phyloP scores from a whole-genome alignment of 495 filamentous ascomycete species.

The Aspergillus biplanus region DNA sequence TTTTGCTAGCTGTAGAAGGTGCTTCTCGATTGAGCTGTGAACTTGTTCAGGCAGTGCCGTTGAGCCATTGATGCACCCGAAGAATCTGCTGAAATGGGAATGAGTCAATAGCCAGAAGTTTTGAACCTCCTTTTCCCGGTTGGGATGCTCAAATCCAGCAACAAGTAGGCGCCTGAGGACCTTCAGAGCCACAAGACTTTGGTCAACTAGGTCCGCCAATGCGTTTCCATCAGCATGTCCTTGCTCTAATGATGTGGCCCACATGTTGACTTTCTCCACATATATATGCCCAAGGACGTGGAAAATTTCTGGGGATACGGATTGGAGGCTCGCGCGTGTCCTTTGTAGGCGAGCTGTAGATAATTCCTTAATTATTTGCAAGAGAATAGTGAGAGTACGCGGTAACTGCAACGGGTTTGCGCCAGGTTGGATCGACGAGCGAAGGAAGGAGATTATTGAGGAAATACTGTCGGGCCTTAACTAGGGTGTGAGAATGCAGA shows the following conservation, averaged over 20 bases:
- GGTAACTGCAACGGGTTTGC: slow-evolving; percentile 61
- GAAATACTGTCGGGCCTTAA: slow-evolving; percentile 55
- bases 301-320: slow-evolving; percentile 77
- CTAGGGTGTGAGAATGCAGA: slow-evolving; percentile 17
- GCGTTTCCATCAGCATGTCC: slow-evolving; percentile 59
- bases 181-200: slow-evolving; percentile 78
- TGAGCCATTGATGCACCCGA: slow-evolving; percentile 43
- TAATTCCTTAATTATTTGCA: slow-evolving; percentile 89
- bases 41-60: slow-evolving; percentile 34
- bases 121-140: slow-evolving; percentile 71
- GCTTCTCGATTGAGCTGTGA: slow-evolving; percentile 69
- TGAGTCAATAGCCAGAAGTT: slow-evolving; percentile 76
- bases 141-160: slow-evolving; percentile 80
- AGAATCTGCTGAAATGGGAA: slow-evolving; percentile 71
- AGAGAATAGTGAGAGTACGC: slow-evolving; percentile 73
- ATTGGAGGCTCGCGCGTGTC: slow-evolving; percentile 72
- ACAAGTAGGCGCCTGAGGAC: slow-evolving; percentile 78
- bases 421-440: slow-evolving; percentile 48
- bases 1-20: slow-evolving; percentile 87
- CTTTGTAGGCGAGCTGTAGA: slow-evolving; percentile 73
- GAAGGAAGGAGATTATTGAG: slow-evolving; percentile 62
- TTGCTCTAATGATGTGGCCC: slow-evolving; percentile 63
- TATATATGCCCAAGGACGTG: slow-evolving; percentile 78
- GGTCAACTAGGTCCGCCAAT: slow-evolving; percentile 65
- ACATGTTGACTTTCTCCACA: slow-evolving; percentile 68